Base-by-base conservation (phyloP, 140 eudicot genomes). In the Anethum foeniculum region DNA sequence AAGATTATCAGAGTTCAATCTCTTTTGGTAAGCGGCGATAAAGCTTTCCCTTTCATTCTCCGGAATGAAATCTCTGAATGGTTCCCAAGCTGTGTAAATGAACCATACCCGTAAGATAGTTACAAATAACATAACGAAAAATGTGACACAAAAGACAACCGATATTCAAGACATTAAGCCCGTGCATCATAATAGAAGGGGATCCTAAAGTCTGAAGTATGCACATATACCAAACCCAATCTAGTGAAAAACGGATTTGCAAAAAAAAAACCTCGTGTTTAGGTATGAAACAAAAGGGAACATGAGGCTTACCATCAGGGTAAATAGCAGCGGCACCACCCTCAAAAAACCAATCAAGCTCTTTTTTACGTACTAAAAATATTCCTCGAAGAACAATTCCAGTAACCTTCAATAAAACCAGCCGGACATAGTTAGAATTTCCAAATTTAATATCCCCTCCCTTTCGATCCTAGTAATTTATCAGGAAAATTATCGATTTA, bases 241-340 rank as follows among this genome's bases (percentile, higher is more conserved):
- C 3, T 56, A 18, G 65, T 21, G 6, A 23, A 56, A 56, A 21
- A 23, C 6, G 28, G 28, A 21, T 56, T 6, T 56, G 1, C 0
- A 2, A 34, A 21, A 19, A 21, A 19, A 56, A 19, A 23, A 21
- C 28, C 58, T 51, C 7, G 25, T 52, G n/a, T 52, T 52, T 52
- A 52, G 11, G 1, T 10, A 56, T 6, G 1, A 58, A 11, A 21
- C 39, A 11, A 39, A 68, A 41, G 19, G 43, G 43, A 43, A 25
- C 74, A 30, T 58, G 68, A 84, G 54, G 80, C 86, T 81, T 76
- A 95, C 99, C 97, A 85, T 95, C 99, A 87, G 99, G 97, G 84
- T 73, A 93, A 83, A 95, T 93, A 30, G 99, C 92, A 76, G 99
- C 91, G 75, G 98, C 98, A 44, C 99, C 99, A n/a, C 99, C 99